Evolutionary conservation across 495 filamentous ascomycete genomes (phyloP).

Genomic region (Annulohypoxylon stygium): DNA sequence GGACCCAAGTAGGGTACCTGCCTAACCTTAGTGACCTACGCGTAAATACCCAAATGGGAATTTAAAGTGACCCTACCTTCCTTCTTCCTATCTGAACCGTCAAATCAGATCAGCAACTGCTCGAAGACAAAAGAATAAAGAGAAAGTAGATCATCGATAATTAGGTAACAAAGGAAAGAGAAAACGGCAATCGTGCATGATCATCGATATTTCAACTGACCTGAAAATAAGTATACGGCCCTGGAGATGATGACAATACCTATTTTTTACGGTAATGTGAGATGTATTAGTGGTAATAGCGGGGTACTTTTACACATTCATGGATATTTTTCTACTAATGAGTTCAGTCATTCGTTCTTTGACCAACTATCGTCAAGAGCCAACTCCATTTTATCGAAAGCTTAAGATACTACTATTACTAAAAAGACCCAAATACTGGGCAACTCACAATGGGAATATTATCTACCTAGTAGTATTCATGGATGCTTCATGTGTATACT

Average conservation of each 20-base stretch:
- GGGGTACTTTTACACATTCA: slow-evolving; percentile 23
- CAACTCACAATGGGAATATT: slow-evolving; percentile 22
- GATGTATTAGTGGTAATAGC: slow-evolving; percentile 32
- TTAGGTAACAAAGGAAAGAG: slow-evolving; percentile 19
- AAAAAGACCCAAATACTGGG: slow-evolving; percentile 27
- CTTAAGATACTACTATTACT: slow-evolving; percentile 23
- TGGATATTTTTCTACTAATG: slow-evolving; percentile 8
- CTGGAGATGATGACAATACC: background rate
- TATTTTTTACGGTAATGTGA: background rate
- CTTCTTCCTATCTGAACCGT: background rate
- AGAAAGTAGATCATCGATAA: background rate
- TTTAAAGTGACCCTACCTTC: slow-evolving; percentile 9
- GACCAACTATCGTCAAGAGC: slow-evolving; percentile 23
- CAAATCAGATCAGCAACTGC: background rate
- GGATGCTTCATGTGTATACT: slow-evolving; percentile 15
- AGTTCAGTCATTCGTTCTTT: slow-evolving; percentile 27
- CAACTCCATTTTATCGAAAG: slow-evolving; percentile 33
- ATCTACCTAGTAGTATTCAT: background rate
- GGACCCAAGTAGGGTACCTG: slow-evolving; percentile 27
- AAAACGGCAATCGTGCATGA: slow-evolving; percentile 15
- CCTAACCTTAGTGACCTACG: slow-evolving; percentile 13
- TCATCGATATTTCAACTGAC: background rate
- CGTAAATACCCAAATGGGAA: slow-evolving; percentile 20
- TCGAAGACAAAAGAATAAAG: slow-evolving; percentile 1
- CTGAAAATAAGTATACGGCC: background rate